Evolutionary conservation across 78 protist genomes (phyloP).

Genomic region (Dictyostelium brefeldianum): DNA sequence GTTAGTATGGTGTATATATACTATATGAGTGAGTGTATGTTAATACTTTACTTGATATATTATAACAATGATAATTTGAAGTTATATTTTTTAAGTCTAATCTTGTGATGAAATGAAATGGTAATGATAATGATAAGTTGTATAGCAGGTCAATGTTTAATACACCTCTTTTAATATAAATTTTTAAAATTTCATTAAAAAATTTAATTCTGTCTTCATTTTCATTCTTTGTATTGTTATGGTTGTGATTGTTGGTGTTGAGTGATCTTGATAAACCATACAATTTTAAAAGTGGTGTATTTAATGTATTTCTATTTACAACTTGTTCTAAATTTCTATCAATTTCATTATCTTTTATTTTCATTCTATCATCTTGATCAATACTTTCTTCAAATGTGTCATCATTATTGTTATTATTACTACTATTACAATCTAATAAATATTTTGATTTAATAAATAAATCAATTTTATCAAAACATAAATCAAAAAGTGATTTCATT

Average conservation of each 20-base stretch:
- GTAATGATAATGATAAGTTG: conserved; percentile 49
- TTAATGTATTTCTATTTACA: background rate
- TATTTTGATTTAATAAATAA: background rate
- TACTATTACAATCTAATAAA: too few species aligned
- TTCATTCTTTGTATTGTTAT: background rate
- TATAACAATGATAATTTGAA: conserved; percentile 1
- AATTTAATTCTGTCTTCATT: background rate
- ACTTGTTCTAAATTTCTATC: background rate
- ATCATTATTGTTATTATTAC: background rate
- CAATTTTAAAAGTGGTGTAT: background rate
- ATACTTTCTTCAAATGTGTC: background rate
- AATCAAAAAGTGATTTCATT: background rate
- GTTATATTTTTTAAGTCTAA: conserved; percentile 40
- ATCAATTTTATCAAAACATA: background rate
- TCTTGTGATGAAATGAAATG: conserved; percentile 44
- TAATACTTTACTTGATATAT: conserved; percentile 23
- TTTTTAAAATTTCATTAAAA: background rate
- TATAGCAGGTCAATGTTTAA: conserved; percentile 1
- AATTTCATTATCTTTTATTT: background rate
- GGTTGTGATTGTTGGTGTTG: background rate
- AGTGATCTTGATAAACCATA: background rate
- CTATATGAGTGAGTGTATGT: background rate
- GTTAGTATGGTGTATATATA: too few species aligned
- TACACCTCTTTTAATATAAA: background rate
- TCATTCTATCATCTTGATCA: background rate